phyloP scores from a whole-genome alignment of 2,329 filamentous ascomycete species.

The Fusarium bactridioides region DNA sequence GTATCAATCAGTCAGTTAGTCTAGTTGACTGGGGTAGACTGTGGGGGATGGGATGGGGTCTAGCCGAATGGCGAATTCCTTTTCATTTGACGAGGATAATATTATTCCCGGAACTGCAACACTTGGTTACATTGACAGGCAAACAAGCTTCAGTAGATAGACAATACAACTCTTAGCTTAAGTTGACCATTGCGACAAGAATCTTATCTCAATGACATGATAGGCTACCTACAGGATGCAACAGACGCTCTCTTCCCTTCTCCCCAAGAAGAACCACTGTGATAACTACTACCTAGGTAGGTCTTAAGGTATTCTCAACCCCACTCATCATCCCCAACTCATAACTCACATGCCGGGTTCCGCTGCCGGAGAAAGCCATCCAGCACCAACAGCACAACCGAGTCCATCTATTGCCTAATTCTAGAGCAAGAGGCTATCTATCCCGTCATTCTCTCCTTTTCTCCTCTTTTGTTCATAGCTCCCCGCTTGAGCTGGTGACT shows the following conservation, averaged over 20 bases:
- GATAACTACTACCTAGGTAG: not conserved
- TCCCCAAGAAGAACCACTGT: not conserved
- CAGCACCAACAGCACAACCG: not conserved
- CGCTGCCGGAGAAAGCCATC: constrained; percentile 8
- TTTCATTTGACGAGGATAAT: not conserved
- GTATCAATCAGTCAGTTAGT: constrained; percentile 12
- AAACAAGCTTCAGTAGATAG: not conserved
- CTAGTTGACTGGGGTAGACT: constrained; percentile 14
- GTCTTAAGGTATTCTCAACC: not conserved
- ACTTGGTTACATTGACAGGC: not conserved
- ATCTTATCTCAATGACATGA: not conserved
- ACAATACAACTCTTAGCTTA: not conserved
- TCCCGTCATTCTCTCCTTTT: not conserved
- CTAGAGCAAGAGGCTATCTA: not conserved
- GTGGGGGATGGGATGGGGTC: constrained; percentile 30
- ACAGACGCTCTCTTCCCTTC: not conserved
- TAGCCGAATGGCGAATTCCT: constrained; percentile 20
- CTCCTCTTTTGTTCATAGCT: not conserved
- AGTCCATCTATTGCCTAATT: constrained; percentile 12
- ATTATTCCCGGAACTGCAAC: constrained; percentile 1
- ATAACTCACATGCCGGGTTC: constrained; percentile 16
- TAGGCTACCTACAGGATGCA: not conserved
- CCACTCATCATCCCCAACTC: not conserved
- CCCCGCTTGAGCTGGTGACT: not conserved
- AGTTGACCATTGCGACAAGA: not conserved